Evolutionary conservation across 176 grass and related monocot species (phyloP).

Genomic region (Oryza coarctata): DNA sequence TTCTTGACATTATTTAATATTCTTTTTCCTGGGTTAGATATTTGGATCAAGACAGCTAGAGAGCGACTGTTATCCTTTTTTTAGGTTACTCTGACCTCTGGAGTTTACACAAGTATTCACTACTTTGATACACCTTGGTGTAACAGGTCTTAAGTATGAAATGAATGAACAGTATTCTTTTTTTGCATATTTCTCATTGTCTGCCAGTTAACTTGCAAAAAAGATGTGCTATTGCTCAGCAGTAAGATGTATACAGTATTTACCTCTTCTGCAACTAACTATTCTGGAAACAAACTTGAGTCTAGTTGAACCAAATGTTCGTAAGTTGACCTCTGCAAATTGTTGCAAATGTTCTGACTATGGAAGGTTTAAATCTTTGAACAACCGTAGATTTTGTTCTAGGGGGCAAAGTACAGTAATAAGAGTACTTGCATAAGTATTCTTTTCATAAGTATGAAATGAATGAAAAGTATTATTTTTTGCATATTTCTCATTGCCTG

Average conservation of each 20-base stretch:
- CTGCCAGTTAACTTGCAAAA: not conserved
- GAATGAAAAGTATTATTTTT: no score
- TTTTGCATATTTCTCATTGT: no score
- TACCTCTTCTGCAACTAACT: not conserved
- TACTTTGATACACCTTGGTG: conserved; percentile 15
- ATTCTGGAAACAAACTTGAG: not conserved
- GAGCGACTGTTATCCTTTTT: not conserved
- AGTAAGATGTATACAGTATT: not conserved
- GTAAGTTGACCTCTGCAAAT: not conserved
- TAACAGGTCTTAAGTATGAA: not conserved
- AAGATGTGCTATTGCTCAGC: not conserved
- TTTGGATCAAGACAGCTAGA: conserved; percentile 10
- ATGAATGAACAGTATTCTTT: conserved; percentile 12
- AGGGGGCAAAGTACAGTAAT: not conserved
- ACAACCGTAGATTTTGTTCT: no score
- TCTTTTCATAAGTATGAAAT: no score
- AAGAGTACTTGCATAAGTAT: no score
- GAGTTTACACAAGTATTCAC: not conserved
- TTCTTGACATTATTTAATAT: not conserved
- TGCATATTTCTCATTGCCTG: no score
- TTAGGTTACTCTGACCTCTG: conserved; percentile 1
- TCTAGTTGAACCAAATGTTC: no score
- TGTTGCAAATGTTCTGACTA: not conserved
- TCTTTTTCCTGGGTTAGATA: not conserved
- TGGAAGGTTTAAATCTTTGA: not conserved